These are phyloP conservation scores for Xylariomycetidae sp. DNA, from an alignment of 2,329 filamentous ascomycete species.

Conservation along the genomic window DNA sequence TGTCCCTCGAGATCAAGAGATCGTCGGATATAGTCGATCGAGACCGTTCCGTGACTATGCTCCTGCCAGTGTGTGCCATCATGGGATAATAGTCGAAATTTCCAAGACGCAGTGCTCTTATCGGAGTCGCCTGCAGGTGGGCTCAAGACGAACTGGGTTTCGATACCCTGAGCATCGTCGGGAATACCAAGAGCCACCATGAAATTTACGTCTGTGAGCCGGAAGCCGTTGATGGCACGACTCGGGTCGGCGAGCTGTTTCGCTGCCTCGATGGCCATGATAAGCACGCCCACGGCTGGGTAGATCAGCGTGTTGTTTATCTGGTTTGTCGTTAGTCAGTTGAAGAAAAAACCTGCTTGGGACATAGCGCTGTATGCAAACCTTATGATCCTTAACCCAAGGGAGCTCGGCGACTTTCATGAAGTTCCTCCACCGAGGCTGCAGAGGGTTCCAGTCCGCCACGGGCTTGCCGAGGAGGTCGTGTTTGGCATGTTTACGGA, in stretches of 20 bases:
- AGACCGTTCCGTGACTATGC: too few relatives aligned
- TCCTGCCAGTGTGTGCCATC: slow-evolving; percentile 12
- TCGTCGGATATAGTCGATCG: too few relatives aligned
- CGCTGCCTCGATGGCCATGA: slow-evolving; percentile 1
- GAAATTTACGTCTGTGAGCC: slow-evolving; percentile 9
- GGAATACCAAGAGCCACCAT: slow-evolving; percentile 12
- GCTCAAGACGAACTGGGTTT: slow-evolving; percentile 12
- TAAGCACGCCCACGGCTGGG: slow-evolving; percentile 5
- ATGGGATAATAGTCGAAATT: slow-evolving; percentile 14
- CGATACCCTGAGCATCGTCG: slow-evolving; percentile 10
- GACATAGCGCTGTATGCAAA: too few relatives aligned
- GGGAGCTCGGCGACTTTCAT: slow-evolving; percentile 25
- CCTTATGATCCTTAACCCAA: slow-evolving; percentile 31
- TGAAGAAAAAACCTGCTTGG: too few relatives aligned
- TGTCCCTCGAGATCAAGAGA: too few relatives aligned
- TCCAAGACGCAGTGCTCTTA: too few relatives aligned
- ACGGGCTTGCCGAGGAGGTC: slow-evolving; percentile 5
- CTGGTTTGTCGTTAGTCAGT: too few relatives aligned
- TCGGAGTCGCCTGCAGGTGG: slow-evolving; percentile 3
- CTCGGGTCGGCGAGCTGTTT: slow-evolving; percentile 3
- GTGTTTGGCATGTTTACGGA: too few relatives aligned
- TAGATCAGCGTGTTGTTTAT: too few relatives aligned
- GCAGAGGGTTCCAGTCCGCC: slow-evolving; percentile 14
- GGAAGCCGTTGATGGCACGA: not conserved
- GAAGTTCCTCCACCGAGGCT: slow-evolving; percentile 29